Evolutionary conservation across 345 rosid genomes (phyloP), one percentile per base, ranked within the genome.

Genomic region (Brassica carinata): DNA sequence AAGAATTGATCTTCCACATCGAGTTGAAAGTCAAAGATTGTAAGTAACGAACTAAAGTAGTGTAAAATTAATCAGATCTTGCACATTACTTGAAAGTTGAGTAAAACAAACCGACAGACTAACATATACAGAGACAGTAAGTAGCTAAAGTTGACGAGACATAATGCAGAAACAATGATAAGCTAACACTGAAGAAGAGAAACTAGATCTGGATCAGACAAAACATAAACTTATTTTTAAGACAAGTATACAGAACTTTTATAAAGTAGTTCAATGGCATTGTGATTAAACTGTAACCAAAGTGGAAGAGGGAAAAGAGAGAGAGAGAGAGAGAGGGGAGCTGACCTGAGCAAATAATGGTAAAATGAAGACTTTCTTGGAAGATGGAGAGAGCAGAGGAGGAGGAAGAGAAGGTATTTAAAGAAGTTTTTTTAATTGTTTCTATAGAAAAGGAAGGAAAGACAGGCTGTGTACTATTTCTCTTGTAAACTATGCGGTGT

Each of bases 181-280:
- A 30, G 67, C 67, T 63, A 63, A 23, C 26, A 62, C 14, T 27
- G 7, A 66, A 10, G n/a, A 66, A 10, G 15, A 67, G 71, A 15
- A 73, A 62, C 75, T 74, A 80, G 75, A 80, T 80, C 83, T 80
- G 65, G 75, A 67, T 74, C 83, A 80, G 83, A 74, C 58, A 68
- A 15, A 55, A 55, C 62, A 17, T 8, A 75, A 55, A 64, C 36
- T 69, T 69, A 75, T 8, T 8, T 43, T 74, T 31, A 62, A 80
- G 65, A 69, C 76, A 80, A 74, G 61, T 74, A 57, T 63, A 80
- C 48, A 48, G 73, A 67, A 66, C 29, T 73, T 64, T 53, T 2
- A 33, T 8, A 15, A 33, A 48, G 78, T 33, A 72, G 72, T 73
- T 72, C 75, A 80, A 69, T 51, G 70, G 43, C 79, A 80, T 69